Evolutionary conservation across 1,139 yeast genomes (phyloP).

Genomic region (Geotrichum carabidarum): DNA sequence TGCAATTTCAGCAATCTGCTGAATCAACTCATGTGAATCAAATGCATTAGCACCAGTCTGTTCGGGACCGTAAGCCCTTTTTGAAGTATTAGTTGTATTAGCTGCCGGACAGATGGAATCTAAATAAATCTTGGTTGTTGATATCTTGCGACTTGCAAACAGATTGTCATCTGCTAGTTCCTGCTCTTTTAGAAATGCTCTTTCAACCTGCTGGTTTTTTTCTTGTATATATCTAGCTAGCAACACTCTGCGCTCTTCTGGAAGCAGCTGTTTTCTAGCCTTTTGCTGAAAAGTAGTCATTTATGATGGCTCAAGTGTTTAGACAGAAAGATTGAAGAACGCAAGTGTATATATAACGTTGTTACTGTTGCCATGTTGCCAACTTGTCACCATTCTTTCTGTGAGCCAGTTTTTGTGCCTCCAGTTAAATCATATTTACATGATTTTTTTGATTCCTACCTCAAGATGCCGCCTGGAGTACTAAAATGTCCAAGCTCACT

Average conservation of each 20-base stretch:
- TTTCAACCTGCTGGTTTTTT: conserved; percentile 3
- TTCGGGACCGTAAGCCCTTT: not conserved
- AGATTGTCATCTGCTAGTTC: not conserved
- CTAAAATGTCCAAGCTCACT: too few species aligned
- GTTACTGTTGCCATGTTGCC: too few species aligned
- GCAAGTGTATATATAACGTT: too few species aligned
- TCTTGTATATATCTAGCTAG: not conserved
- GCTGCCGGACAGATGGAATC: not conserved
- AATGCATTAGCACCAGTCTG: not conserved
- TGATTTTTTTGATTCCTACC: too few species aligned
- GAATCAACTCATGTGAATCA: conserved; percentile 1
- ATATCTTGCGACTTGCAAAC: not conserved
- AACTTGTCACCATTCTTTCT: too few species aligned
- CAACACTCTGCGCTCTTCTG: not conserved
- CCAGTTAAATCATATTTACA: too few species aligned
- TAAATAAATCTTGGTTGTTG: not conserved
- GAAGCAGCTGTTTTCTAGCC: not conserved
- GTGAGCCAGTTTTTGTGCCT: too few species aligned
- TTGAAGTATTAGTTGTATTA: not conserved
- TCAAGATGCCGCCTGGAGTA: too few species aligned
- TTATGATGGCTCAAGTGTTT: not conserved
- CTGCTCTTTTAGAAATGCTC: not conserved
- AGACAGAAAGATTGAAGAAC: too few species aligned
- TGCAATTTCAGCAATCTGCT: conserved; percentile 5
- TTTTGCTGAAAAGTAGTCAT: not conserved